Evolutionary conservation across 306 rosid genomes (phyloP).

Genomic region (Vigna angularis): DNA sequence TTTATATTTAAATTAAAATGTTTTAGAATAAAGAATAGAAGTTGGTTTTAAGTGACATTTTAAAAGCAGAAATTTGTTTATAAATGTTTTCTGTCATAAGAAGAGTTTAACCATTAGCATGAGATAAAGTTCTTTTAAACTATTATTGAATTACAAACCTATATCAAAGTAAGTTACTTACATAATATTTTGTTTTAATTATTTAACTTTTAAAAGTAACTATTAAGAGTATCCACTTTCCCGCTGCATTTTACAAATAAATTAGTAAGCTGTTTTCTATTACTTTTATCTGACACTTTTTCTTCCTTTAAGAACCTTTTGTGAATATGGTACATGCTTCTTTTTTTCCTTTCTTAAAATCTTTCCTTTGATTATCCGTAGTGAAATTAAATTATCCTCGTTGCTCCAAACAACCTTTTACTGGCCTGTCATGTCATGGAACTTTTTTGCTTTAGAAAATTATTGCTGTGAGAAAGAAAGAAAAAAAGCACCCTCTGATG

Average conservation of each 20-base stretch:
- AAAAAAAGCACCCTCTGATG: slow-evolving; percentile 7
- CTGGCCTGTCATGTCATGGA: slow-evolving; percentile 41
- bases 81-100: too few relatives aligned
- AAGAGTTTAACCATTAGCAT: too few relatives aligned
- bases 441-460: slow-evolving; percentile 31
- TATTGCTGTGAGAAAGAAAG: slow-evolving; percentile 12
- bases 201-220: too few relatives aligned
- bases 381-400: not conserved
- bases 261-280: not conserved
- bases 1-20: too few relatives aligned
- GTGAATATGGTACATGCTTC: not conserved
- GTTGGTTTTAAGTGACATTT: too few relatives aligned
- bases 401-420: slow-evolving; percentile 37
- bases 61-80: too few relatives aligned
- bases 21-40: too few relatives aligned
- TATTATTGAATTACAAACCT: too few relatives aligned
- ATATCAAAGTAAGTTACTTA: too few relatives aligned
- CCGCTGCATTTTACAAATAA: not conserved
- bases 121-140: too few relatives aligned
- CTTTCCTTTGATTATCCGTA: not conserved
- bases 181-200: too few relatives aligned
- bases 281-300: not conserved
- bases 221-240: too few relatives aligned
- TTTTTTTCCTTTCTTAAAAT: not conserved
- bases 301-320: not conserved